Base-by-base conservation (phyloP, 805 yeast genomes). In the Saturnispora serradocipensis region DNA sequence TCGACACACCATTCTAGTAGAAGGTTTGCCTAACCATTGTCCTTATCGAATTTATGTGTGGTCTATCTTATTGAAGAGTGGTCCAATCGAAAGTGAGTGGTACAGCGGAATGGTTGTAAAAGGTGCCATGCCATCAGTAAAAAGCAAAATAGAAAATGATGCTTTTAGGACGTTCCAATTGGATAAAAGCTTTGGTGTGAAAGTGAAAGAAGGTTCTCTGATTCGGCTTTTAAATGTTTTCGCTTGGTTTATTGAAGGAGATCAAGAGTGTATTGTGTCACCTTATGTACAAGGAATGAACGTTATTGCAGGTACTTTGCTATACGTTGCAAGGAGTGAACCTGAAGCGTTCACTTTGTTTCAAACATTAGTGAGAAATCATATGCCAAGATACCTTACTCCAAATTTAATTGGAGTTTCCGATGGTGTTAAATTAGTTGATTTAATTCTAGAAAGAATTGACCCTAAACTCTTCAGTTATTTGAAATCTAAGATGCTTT, bases 231-330 rank as follows among this genome's bases (percentile, higher is more conserved):
- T 89, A 25, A 84, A 86, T 32, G 81, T 86, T n/a, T 77, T 80
- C 61, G 95, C 95, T 3, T 55, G 58, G 58, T 50, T 52, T 43
- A 50, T 49, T 3, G 43, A 35, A 8, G 42, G 35, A 3, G 48
- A 50, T 24, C 45, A 43, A 15, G 52, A 51, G 6, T 42, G 57
- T 2, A 42, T 46, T n/a, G 58, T 72, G n/a, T 71, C 74, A 7
- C 68, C 73, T 0, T 88, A 88, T 61, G 96, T 89, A n/a, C 97
- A 89, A 63, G 97, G 97, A 2, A 80, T 90, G 84, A 89, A 89
- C 63, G 88, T 89, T 0, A 65, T 89, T 22, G 75, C 85, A 24
- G 97, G 96, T 0, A 96, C 97, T 1, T 77, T 89, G 51, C 76
- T 88, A 16, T 89, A 79, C 62, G 75, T 85, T 1, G 75, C 85